A percentile compares a stretch with the other conserved stretches of the same genome.
phyloP scores from a whole-genome alignment of 2,329 filamentous ascomycete species.

The Sarocladiaceae sp. region DNA sequence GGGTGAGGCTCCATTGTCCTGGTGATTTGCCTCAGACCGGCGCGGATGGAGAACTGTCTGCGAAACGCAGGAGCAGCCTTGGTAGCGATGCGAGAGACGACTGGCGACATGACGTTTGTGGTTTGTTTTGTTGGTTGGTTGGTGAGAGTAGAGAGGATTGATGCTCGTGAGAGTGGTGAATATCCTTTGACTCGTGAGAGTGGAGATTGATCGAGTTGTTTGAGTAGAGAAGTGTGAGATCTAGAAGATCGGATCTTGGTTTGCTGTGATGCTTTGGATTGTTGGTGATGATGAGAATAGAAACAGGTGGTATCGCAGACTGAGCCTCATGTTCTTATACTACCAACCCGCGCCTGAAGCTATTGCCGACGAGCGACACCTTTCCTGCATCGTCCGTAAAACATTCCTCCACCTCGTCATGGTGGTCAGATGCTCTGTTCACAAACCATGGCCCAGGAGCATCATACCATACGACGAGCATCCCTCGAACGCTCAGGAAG shows the following conservation, averaged over 20 bases:
- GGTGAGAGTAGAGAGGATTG: background rate
- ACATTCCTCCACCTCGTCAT: constrained; percentile 7
- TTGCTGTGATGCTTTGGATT: background rate
- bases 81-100: constrained; percentile 2
- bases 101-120: constrained; percentile 2
- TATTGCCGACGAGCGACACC: background rate
- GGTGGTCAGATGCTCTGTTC: constrained; percentile 7
- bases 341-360: background rate
- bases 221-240: constrained; percentile 3
- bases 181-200: background rate
- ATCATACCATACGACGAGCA: background rate
- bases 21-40: constrained; percentile 4
- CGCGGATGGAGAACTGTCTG: constrained; percentile 5
- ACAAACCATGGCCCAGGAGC: background rate
- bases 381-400: background rate
- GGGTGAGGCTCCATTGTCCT: constrained; percentile 6
- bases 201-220: background rate
- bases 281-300: constrained; percentile 9
- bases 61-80: constrained; percentile 3
- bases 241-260: background rate
- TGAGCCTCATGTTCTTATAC: background rate
- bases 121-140: background rate
- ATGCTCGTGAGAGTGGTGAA: constrained; percentile 4
- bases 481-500: background rate
- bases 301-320: background rate